Base-by-base conservation (phyloP, 2,329 filamentous ascomycete genomes). In the Fusarium sp. region DNA sequence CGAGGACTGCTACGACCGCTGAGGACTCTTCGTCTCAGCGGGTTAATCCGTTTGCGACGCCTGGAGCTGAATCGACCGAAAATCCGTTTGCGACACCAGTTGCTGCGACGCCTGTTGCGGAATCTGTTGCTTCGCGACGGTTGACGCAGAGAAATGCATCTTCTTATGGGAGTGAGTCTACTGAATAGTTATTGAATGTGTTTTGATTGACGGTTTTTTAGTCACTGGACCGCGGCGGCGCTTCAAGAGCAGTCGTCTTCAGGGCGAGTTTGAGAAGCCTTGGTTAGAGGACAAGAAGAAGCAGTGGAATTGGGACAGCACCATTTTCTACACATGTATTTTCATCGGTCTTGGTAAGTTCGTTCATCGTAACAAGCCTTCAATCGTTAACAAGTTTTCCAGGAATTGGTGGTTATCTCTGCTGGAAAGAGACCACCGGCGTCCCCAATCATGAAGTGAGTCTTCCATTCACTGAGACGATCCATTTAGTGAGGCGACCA, bases 181-280 rank as follows among this genome's bases (percentile, higher is more conserved):
- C 11, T 33, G 0, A 3, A 1, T 1, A 9, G 18, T 13, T 2
- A 4, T 38, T 21, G 4, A 12, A 2, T 35, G 2, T 23, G 21
- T 40, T 5, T 12, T 15, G 0, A 21, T 44, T 75, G 8, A 75
- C 23, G 2, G 0, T 6, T 11, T 33, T 23, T 7, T 23, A 77
- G 67, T 42, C 1, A 15, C 60, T n/a, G 65, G 64, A 1, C 57
- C 64, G 5, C 8, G 86, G 84, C 69, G 81, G 79, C 30, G 75
- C 40, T 77, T 77, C 72, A 75, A 67, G 52, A 77, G 75, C 18
- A 77, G 75, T 33, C 72, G 74, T 11, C 74, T 77, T 10, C 62
- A 65, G 9, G 75, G 75, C 43, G 74, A 74, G 25, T 77, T 75
- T 49, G 73, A 78, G 70, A 79, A 77, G 67, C 75, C 77, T 42